Conservation (phyloP, 2,329 filamentous ascomycete genomes). For the Beauveria bassiana region DNA sequence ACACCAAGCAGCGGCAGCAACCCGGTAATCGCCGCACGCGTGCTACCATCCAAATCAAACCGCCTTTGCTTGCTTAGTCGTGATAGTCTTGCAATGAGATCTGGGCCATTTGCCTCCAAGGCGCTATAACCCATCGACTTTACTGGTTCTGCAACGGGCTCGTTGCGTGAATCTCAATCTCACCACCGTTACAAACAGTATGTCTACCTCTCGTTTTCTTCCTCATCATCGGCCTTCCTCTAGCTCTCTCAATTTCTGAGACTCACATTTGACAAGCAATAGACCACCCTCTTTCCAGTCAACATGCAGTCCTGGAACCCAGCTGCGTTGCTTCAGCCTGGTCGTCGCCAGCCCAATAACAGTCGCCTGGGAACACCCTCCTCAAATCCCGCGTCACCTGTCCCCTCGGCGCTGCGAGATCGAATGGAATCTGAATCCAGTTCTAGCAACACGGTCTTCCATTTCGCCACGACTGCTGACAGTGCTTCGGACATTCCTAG, state of each 20-base stretch:
- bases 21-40: not conserved
- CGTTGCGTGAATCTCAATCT: not conserved
- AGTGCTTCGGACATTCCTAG: constrained; percentile 26
- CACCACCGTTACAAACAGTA: constrained; percentile 11
- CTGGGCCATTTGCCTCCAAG: constrained; percentile 1
- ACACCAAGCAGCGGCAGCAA: not conserved
- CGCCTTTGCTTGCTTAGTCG: not conserved
- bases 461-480: constrained; percentile 32
- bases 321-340: constrained; percentile 32
- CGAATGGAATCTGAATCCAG: constrained; percentile 20
- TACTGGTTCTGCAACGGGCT: not conserved
- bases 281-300: constrained; percentile 20
- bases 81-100: not conserved
- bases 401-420: constrained; percentile 15
- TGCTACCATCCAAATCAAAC: not conserved
- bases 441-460: constrained; percentile 30
- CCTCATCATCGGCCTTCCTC: not conserved
- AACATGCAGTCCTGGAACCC: constrained; percentile 33
- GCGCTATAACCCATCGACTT: constrained; percentile 1
- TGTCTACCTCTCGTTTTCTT: not conserved
- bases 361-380: constrained; percentile 20
- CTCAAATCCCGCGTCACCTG: constrained; percentile 18
- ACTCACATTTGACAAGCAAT: constrained; percentile 14
- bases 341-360: constrained; percentile 22
- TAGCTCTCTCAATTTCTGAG: not conserved